A percentile compares a stretch with the other conserved stretches of the same genome.
phyloP scores from a whole-genome alignment of 2,329 filamentous ascomycete genomes.

The Thielaviopsis euricoi region DNA sequence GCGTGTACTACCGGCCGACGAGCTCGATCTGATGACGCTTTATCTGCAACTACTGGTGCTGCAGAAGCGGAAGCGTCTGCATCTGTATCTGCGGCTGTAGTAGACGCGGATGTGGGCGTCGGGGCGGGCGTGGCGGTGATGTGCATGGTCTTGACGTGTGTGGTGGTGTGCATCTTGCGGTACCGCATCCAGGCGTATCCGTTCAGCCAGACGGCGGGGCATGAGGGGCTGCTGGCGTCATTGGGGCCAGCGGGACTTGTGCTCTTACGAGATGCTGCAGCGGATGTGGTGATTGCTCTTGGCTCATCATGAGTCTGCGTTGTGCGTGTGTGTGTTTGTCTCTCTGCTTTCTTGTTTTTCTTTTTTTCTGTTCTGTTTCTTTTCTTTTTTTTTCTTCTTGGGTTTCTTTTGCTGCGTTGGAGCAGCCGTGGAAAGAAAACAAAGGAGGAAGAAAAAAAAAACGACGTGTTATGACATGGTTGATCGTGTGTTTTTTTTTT shows the following conservation, averaged over 20 bases:
- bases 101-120: no score
- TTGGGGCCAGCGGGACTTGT: slow-evolving; percentile 1
- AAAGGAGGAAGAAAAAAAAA: no score
- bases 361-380: slow-evolving; percentile 9
- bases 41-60: no score
- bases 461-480: neutral
- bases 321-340: slow-evolving; percentile 7
- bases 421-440: neutral
- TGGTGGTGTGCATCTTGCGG: slow-evolving; percentile 4
- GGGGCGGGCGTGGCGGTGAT: neutral
- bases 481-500: neutral
- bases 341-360: slow-evolving; percentile 10
- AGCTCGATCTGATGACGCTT: no score
- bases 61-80: no score
- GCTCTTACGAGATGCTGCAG: slow-evolving; percentile 13
- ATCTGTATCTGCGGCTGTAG: neutral
- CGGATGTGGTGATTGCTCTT: slow-evolving; percentile 9
- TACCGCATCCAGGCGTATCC: slow-evolving; percentile 9
- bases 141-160: neutral
- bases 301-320: neutral
- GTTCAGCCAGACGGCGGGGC: slow-evolving; percentile 9
- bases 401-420: slow-evolving; percentile 12
- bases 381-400: slow-evolving; percentile 5
- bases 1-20: no score
- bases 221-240: neutral